Conservation (phyloP, 352 stramenopile species). For the Phytophthora tentaculata region DNA sequence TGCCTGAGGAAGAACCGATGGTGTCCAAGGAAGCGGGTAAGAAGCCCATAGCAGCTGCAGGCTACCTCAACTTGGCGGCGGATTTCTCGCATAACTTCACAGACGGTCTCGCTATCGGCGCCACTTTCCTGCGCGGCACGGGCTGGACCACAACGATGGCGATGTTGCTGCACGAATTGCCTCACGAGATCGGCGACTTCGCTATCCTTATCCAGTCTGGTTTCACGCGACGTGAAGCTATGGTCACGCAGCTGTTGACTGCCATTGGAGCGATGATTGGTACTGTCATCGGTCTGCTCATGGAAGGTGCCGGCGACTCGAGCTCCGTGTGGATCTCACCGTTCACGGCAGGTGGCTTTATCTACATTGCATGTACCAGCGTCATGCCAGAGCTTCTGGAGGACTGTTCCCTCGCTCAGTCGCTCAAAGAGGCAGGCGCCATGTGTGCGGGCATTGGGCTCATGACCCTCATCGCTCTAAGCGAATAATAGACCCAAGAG, state of each 20-base stretch:
- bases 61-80: constrained; percentile 91
- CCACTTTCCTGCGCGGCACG: constrained; percentile 83
- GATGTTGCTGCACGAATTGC: constrained; percentile 92
- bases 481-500: constrained; percentile 60
- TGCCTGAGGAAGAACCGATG: constrained; percentile 20
- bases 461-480: constrained; percentile 82
- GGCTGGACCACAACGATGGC: constrained; percentile 87
- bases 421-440: constrained; percentile 67
- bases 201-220: constrained; percentile 92
- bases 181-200: constrained; percentile 94
- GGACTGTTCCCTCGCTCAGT: constrained; percentile 77
- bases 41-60: constrained; percentile 75
- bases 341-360: constrained; percentile 91
- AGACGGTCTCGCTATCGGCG: constrained; percentile 93
- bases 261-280: constrained; percentile 92
- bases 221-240: constrained; percentile 89
- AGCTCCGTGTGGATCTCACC: constrained; percentile 82
- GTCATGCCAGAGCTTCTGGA: constrained; percentile 93
- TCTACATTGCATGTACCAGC: constrained; percentile 92
- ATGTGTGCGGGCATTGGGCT: constrained; percentile 77
- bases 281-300: constrained; percentile 83
- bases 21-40: constrained; percentile 22
- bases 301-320: constrained; percentile 72
- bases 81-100: constrained; percentile 95
- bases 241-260: constrained; percentile 92